A percentile compares a stretch with the other conserved stretches of the same genome.
Evolutionary conservation across 345 rosid species (phyloP).

Genomic region (Erodium maritimum): DNA sequence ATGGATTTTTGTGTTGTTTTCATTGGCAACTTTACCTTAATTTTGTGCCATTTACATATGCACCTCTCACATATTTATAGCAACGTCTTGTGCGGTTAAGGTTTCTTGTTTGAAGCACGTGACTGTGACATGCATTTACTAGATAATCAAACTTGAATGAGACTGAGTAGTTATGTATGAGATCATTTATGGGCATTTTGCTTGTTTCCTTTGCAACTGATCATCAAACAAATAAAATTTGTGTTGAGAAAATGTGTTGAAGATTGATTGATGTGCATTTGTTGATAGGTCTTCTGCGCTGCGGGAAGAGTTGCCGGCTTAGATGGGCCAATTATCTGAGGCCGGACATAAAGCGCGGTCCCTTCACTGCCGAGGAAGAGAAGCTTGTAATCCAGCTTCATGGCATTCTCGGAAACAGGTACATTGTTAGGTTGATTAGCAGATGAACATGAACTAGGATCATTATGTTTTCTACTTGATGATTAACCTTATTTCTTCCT

Average conservation of each 20-base stretch:
- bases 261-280: too few species aligned
- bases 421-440: background rate
- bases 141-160: background rate
- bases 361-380: constrained; percentile 81
- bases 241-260: too few species aligned
- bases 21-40: too few species aligned
- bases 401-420: constrained; percentile 96
- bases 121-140: background rate
- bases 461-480: too few species aligned
- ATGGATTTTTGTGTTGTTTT: too few species aligned
- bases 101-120: background rate
- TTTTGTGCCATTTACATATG: too few species aligned
- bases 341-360: constrained; percentile 92
- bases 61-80: background rate
- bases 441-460: background rate
- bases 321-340: constrained; percentile 94
- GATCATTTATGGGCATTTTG: background rate
- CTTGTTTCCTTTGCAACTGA: background rate
- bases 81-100: background rate
- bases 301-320: constrained; percentile 96
- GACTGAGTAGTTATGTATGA: background rate
- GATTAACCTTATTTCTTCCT: too few species aligned
- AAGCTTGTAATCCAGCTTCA: constrained; percentile 89
- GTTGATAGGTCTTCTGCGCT: constrained; percentile 64
- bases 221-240: background rate